A percentile compares a stretch with the other conserved stretches of the same genome.
Evolutionary conservation across 2,329 filamentous ascomycete species (phyloP).

Genomic region (Cladophialophora exuberans): DNA sequence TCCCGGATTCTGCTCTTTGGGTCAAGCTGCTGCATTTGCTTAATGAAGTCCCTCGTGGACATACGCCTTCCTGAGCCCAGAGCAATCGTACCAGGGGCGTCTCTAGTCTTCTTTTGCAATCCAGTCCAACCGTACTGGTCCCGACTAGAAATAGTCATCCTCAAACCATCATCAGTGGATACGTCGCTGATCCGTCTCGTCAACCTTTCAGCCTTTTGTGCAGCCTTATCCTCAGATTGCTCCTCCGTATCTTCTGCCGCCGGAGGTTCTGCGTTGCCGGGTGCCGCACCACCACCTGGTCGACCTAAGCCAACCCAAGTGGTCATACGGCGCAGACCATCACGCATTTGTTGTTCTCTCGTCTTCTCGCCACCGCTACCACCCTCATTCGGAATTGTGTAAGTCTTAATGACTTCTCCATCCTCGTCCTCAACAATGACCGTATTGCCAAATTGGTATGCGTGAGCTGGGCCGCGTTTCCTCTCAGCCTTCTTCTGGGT

Average conservation of each 20-base stretch:
- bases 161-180: slow-evolving; percentile 56
- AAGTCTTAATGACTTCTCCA: slow-evolving; percentile 70
- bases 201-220: slow-evolving; percentile 40
- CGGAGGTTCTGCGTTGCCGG: slow-evolving; percentile 23
- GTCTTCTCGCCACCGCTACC: slow-evolving; percentile 34
- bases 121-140: slow-evolving; percentile 41
- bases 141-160: slow-evolving; percentile 62
- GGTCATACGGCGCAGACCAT: slow-evolving; percentile 62
- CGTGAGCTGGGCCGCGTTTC: slow-evolving; percentile 60
- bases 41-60: slow-evolving; percentile 68
- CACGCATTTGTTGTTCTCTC: slow-evolving; percentile 44
- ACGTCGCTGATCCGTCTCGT: slow-evolving; percentile 11
- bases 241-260: slow-evolving; percentile 36
- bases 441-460: slow-evolving; percentile 71
- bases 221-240: slow-evolving; percentile 25
- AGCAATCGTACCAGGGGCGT: slow-evolving; percentile 28
- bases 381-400: slow-evolving; percentile 57
- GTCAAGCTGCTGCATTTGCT: slow-evolving; percentile 63
- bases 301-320: slow-evolving; percentile 58
- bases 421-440: slow-evolving; percentile 72
- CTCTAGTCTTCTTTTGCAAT: slow-evolving; percentile 43
- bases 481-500: slow-evolving; percentile 36
- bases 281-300: slow-evolving; percentile 19
- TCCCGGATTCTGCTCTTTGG: slow-evolving; percentile 58
- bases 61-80: slow-evolving; percentile 55